phyloP scores from a whole-genome alignment of 106 monocot genomes.

The Narthecium ossifragum region DNA sequence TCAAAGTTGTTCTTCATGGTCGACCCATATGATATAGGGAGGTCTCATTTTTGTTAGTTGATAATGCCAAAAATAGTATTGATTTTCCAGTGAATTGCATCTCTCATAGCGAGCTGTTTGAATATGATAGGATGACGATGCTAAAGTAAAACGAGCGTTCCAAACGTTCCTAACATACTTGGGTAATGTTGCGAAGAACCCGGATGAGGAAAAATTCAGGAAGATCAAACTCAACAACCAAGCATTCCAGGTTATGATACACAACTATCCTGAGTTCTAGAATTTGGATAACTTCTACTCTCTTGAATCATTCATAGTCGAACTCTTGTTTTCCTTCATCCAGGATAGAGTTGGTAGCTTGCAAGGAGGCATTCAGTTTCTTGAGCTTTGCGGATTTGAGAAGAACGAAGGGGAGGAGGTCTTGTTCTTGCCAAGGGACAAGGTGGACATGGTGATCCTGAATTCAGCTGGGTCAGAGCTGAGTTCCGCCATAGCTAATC shows the following conservation, averaged over 20 bases:
- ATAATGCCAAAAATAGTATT: no score
- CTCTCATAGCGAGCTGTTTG: background rate
- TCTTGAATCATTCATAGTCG: no score
- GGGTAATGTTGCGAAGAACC: constrained; percentile 84
- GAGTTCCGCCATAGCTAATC: constrained; percentile 83
- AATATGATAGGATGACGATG: constrained; percentile 75
- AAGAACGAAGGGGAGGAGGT: constrained; percentile 71
- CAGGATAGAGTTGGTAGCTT: constrained; percentile 85
- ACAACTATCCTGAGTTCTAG: no score
- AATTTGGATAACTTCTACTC: no score
- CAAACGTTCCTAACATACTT: constrained; percentile 89
- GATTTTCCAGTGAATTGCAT: no score
- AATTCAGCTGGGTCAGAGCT: constrained; percentile 82
- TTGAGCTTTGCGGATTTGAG: constrained; percentile 85
- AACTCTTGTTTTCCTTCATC: no score
- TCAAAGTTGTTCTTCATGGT: no score
- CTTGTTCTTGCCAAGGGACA: constrained; percentile 62
- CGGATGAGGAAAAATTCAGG: constrained; percentile 89
- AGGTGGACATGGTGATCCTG: constrained; percentile 68
- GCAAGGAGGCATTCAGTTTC: constrained; percentile 72
- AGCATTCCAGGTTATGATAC: constrained; percentile 69
- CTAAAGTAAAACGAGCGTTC: constrained; percentile 92
- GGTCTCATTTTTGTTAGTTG: no score
- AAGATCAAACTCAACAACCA: constrained; percentile 75
- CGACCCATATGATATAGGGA: no score